These are phyloP conservation scores for Pythium aristosporum DNA, from an alignment of 352 stramenopile genomes.

Conservation along the genomic window DNA sequence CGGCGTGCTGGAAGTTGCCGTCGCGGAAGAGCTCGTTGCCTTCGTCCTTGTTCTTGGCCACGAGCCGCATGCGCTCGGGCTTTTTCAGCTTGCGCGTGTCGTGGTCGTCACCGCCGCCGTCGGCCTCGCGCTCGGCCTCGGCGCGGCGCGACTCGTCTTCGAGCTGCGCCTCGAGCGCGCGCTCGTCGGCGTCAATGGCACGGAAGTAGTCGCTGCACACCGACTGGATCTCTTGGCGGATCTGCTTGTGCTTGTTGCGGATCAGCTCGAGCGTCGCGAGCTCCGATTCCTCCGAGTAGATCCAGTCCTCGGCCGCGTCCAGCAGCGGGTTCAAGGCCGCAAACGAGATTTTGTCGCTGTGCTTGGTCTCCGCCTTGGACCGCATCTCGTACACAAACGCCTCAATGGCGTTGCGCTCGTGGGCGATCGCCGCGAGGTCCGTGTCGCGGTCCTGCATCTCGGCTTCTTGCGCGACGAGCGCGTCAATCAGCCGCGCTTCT, in stretches of 20 bases:
- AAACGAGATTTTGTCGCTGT: slow-evolving; percentile 71
- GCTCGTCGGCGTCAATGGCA: slow-evolving; percentile 61
- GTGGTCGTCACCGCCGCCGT: slow-evolving; percentile 87
- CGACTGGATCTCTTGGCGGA: slow-evolving; percentile 50
- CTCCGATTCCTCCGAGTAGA: slow-evolving; percentile 89
- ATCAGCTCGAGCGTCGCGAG: slow-evolving; percentile 59
- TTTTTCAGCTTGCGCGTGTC: slow-evolving; percentile 93
- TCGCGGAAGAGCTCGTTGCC: slow-evolving; percentile 93
- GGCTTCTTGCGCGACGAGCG: slow-evolving; percentile 52
- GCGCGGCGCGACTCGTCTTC: slow-evolving; percentile 74
- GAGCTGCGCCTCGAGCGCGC: slow-evolving; percentile 68
- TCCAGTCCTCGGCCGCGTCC: slow-evolving; percentile 88
- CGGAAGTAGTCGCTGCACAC: slow-evolving; percentile 70
- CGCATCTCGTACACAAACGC: slow-evolving; percentile 91
- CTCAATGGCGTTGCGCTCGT: slow-evolving; percentile 90
- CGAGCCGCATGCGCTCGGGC: slow-evolving; percentile 91
- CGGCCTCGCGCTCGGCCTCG: slow-evolving; percentile 65
- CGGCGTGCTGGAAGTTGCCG: slow-evolving; percentile 88
- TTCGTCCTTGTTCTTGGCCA: slow-evolving; percentile 95
- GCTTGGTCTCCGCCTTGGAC: slow-evolving; percentile 64
- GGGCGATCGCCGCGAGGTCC: slow-evolving; percentile 62
- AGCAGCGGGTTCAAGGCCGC: slow-evolving; percentile 63
- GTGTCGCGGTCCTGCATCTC: slow-evolving; percentile 75
- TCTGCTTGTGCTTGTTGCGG: slow-evolving; percentile 47
- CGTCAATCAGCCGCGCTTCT: slow-evolving; percentile 29